phyloP scores from a whole-genome alignment of 148 eudicot species.

The Spergularia bocconei region DNA sequence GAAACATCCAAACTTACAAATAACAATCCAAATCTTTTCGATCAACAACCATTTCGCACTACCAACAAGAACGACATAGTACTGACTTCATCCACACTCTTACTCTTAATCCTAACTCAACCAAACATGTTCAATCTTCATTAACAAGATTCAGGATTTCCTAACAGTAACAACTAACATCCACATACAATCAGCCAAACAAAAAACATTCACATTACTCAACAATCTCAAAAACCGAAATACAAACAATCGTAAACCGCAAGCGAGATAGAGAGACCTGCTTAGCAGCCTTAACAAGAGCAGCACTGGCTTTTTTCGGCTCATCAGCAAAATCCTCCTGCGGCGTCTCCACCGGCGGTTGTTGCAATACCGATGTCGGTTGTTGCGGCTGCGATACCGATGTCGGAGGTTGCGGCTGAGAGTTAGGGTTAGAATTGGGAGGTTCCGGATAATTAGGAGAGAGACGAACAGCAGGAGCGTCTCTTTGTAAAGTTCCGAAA shows the following conservation, averaged over 20 bases:
- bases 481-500: constrained; percentile 85
- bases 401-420: constrained; percentile 30
- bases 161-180: too few species aligned
- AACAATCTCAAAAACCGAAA: background rate
- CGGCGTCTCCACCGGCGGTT: constrained; percentile 8
- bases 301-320: constrained; percentile 66
- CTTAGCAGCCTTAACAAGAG: constrained; percentile 89
- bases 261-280: constrained; percentile 47
- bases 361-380: background rate
- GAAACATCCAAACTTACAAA: background rate
- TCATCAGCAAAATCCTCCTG: constrained; percentile 49
- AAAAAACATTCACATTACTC: too few species aligned
- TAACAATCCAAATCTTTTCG: background rate
- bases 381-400: background rate
- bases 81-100: background rate
- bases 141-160: too few species aligned
- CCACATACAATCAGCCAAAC: too few species aligned
- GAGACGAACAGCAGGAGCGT: constrained; percentile 84
- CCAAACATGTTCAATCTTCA: too few species aligned
- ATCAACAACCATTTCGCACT: background rate
- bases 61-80: background rate
- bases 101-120: background rate
- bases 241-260: background rate
- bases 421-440: constrained; percentile 34
- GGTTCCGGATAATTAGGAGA: constrained; percentile 95